Conservation (phyloP, 2,329 filamentous ascomycete species). For the Anisogramma anomala region DNA sequence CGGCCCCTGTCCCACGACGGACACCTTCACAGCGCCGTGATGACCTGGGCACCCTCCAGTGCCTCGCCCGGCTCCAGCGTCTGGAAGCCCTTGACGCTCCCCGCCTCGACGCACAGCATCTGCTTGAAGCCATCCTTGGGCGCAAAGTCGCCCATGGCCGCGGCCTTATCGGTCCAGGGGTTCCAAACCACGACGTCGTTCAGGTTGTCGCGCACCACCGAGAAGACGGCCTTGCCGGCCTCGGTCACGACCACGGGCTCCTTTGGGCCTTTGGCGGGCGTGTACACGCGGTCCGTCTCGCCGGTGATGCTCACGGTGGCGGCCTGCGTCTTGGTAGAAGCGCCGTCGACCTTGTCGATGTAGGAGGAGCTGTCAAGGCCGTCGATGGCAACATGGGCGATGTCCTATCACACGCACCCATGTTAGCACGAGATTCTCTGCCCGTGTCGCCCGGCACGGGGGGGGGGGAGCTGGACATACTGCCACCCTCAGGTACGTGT, state of each 20-base stretch:
- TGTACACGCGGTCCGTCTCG: conserved; percentile 86
- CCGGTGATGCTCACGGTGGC: conserved; percentile 56
- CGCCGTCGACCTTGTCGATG: conserved; percentile 68
- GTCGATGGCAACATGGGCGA: conserved; percentile 57
- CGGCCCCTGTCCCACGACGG: not conserved
- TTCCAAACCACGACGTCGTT: conserved; percentile 93
- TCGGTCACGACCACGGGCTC: conserved; percentile 49
- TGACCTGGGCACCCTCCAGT: conserved; percentile 51
- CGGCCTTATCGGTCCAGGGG: conserved; percentile 79
- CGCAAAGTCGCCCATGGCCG: conserved; percentile 72
- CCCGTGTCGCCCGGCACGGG: not conserved
- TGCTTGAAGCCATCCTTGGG: conserved; percentile 84
- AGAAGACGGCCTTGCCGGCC: conserved; percentile 52
- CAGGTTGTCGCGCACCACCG: conserved; percentile 72
- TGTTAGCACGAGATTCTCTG: not conserved
- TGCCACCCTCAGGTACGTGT: conserved; percentile 76
- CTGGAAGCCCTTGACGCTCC: conserved; percentile 70
- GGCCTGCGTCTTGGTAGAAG: conserved; percentile 52
- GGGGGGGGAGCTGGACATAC: conserved; percentile 37
- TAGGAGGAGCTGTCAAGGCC: conserved; percentile 70
- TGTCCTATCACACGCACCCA: conserved; percentile 50
- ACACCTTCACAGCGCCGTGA: conserved; percentile 27
- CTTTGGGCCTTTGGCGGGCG: conserved; percentile 49
- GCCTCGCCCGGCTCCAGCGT: conserved; percentile 69
- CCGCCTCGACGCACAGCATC: conserved; percentile 92